Conservation (phyloP, 164 flowering plant genomes). For the Nymphaea thermarum region DNA sequence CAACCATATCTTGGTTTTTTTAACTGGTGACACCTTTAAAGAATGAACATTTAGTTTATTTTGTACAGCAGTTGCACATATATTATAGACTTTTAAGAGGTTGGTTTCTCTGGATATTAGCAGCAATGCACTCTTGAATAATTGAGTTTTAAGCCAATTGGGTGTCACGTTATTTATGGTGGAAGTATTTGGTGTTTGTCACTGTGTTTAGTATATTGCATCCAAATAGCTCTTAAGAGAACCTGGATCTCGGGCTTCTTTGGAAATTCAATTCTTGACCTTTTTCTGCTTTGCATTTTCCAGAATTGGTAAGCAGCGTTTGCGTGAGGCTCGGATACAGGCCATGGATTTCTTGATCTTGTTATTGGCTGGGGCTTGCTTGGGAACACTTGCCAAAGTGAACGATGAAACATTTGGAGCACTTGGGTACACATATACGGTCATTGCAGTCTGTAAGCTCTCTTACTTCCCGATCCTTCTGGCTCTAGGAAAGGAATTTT, state of each 20-base stretch:
- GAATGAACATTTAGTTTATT: too few relatives aligned
- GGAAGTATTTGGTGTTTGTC: background rate
- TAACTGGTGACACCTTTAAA: too few relatives aligned
- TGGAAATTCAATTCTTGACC: background rate
- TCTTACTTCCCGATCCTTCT: background rate
- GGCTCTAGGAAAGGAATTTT: too few relatives aligned
- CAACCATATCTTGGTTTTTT: too few relatives aligned
- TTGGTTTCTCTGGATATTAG: too few relatives aligned
- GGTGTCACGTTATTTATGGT: background rate
- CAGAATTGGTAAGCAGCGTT: conserved; percentile 83
- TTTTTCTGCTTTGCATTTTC: background rate
- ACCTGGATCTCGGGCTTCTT: background rate
- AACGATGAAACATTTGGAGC: conserved; percentile 89
- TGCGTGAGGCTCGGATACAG: conserved; percentile 76
- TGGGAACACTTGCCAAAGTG: conserved; percentile 95
- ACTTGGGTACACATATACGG: conserved; percentile 78
- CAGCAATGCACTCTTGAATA: too few relatives aligned
- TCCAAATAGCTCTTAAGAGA: background rate
- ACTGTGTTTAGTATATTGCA: background rate
- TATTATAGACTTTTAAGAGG: too few relatives aligned
- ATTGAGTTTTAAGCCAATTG: too few relatives aligned
- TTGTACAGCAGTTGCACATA: too few relatives aligned
- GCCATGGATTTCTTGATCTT: conserved; percentile 77
- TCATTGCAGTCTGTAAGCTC: conserved; percentile 93
- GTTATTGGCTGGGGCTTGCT: conserved; percentile 85